Evolutionary conservation across 257 asterid genomes (phyloP).

Genomic region (Leptodermis oblonga): DNA sequence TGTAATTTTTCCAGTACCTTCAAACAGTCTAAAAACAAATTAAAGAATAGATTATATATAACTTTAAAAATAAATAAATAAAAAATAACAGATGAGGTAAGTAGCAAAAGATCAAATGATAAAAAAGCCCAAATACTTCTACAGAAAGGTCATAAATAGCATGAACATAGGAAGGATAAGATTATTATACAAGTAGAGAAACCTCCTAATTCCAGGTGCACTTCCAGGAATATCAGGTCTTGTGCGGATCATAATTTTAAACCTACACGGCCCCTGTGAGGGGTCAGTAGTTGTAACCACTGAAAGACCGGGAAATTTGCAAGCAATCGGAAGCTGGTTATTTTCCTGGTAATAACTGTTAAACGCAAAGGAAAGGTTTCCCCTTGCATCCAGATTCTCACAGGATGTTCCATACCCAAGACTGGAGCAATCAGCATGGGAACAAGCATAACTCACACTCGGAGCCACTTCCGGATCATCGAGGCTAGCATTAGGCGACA

Average conservation of each 20-base stretch:
- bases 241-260: conserved; percentile 15
- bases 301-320: conserved; percentile 22
- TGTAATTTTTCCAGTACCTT: too few relatives aligned
- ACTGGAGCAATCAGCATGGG: conserved; percentile 20
- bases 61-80: too few relatives aligned
- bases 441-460: conserved; percentile 22
- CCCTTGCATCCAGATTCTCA: conserved; percentile 5
- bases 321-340: conserved; percentile 19
- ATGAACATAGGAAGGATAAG: conserved; percentile 1
- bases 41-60: too few relatives aligned
- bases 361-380: conserved; percentile 22
- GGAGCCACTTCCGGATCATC: conserved; percentile 21
- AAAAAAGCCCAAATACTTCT: background rate
- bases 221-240: background rate
- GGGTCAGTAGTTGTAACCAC: conserved; percentile 18
- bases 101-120: background rate
- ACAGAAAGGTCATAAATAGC: background rate
- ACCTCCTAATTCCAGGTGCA: background rate
- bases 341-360: conserved; percentile 21
- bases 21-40: too few relatives aligned
- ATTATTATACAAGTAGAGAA: background rate
- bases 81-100: too few relatives aligned
- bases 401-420: conserved; percentile 24
- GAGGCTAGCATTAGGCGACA: conserved; percentile 14
- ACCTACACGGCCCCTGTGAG: conserved; percentile 15